Evolutionary conservation across 768 basidiomycete genomes (phyloP).

Genomic region (Hortiboletus flavorubellus): DNA sequence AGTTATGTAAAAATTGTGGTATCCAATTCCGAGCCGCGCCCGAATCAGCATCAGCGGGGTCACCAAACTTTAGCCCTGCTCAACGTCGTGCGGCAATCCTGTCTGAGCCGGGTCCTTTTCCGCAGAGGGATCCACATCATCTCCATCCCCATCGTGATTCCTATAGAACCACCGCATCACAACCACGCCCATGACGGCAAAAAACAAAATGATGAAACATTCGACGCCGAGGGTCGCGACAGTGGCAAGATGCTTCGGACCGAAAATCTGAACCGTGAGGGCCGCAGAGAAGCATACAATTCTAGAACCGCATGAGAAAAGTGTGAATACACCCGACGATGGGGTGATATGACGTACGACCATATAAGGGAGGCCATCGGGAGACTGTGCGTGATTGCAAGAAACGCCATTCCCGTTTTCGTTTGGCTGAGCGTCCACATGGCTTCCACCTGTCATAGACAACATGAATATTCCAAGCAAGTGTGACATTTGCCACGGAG

Average conservation of each 20-base stretch:
- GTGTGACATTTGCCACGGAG: neutral
- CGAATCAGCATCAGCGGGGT: neutral
- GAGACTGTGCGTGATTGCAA: constrained; percentile 17
- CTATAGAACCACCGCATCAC: constrained; percentile 3
- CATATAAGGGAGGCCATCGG: constrained; percentile 12
- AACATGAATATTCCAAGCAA: neutral
- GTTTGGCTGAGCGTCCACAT: constrained; percentile 3
- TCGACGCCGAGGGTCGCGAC: constrained; percentile 2
- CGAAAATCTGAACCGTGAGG: constrained; percentile 7
- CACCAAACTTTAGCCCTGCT: neutral
- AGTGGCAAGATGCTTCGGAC: neutral
- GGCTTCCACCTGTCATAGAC: neutral
- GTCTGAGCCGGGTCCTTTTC: neutral
- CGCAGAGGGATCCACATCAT: neutral
- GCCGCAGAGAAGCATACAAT: constrained; percentile 9
- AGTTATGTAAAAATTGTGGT: neutral
- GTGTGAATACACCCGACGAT: neutral
- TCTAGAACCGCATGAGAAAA: neutral
- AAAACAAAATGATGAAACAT: constrained; percentile 3
- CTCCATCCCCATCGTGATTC: neutral
- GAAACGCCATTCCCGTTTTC: constrained; percentile 1
- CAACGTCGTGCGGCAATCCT: neutral
- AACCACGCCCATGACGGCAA: neutral
- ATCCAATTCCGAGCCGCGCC: neutral
- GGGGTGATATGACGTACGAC: constrained; percentile 8